Conservation (phyloP, 2,329 filamentous ascomycete species). For the Diaporthe sp. region DNA sequence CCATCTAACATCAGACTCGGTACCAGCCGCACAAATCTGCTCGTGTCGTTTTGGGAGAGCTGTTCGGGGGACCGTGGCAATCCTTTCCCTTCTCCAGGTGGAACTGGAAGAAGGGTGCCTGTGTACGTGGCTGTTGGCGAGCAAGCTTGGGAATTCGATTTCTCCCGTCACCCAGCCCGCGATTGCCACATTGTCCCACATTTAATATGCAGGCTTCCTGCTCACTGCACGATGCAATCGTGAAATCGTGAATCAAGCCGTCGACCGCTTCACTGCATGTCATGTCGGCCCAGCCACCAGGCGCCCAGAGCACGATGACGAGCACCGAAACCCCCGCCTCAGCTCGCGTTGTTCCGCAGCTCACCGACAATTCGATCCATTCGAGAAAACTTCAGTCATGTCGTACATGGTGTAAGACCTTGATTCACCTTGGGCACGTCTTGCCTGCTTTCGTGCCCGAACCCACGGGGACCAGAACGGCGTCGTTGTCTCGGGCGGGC, state of each 20-base stretch:
- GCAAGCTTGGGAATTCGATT: constrained; percentile 18
- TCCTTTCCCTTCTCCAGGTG: background rate
- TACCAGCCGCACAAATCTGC: constrained; percentile 6
- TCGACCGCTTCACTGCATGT: constrained; percentile 30
- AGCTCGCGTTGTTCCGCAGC: constrained; percentile 30
- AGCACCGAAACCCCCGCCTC: constrained; percentile 29
- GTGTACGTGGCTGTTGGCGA: constrained; percentile 7
- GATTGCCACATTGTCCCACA: constrained; percentile 41
- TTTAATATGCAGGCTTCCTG: constrained; percentile 35
- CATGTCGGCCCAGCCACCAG: constrained; percentile 39
- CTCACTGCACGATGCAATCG: constrained; percentile 36
- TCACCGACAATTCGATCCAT: constrained; percentile 41
- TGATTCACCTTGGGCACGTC: constrained; percentile 37
- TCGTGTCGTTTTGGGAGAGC: constrained; percentile 1
- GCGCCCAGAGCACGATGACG: constrained; percentile 26
- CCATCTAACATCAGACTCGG: constrained; percentile 19
- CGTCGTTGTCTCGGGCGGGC: constrained; percentile 41
- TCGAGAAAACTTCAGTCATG: constrained; percentile 38
- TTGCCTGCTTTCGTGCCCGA: constrained; percentile 40
- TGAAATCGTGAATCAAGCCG: constrained; percentile 24
- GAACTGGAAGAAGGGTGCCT: background rate
- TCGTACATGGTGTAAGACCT: constrained; percentile 39
- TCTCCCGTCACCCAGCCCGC: constrained; percentile 24
- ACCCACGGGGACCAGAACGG: constrained; percentile 37
- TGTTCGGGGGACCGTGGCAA: constrained; percentile 4